phyloP scores from a whole-genome alignment of 345 rosid species.

The Mallotus nudiflorus region DNA sequence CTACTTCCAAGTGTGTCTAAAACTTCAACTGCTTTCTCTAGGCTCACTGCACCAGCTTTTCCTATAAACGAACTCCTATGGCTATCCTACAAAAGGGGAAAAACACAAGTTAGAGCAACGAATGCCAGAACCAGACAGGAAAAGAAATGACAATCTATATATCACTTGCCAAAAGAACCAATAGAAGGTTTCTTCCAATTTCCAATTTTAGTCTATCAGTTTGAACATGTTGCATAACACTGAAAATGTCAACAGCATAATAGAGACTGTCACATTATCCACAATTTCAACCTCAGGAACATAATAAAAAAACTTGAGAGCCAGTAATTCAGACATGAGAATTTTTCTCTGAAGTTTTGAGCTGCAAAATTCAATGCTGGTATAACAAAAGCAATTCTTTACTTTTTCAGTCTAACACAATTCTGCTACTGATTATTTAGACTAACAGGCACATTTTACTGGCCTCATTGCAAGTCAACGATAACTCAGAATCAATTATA shows the following conservation, averaged over 20 bases:
- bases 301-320: background rate
- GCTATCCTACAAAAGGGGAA: conserved; percentile 29
- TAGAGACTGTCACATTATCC: background rate
- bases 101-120: background rate
- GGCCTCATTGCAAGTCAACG: background rate
- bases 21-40: conserved; percentile 73
- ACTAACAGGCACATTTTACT: background rate
- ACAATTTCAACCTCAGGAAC: background rate
- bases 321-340: background rate
- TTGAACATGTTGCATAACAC: background rate
- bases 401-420: background rate
- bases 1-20: conserved; percentile 78
- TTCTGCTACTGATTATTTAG: too few species aligned
- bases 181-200: background rate
- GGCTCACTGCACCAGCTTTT: conserved; percentile 54
- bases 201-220: background rate
- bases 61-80: conserved; percentile 62
- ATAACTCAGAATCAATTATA: background rate
- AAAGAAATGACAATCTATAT: background rate
- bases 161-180: background rate
- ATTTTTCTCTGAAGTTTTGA: background rate
- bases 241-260: background rate
- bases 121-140: background rate
- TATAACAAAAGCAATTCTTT: background rate
- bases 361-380: background rate